Evolutionary conservation across 106 monocot genomes (phyloP).

Genomic region (Posidonia australis): DNA sequence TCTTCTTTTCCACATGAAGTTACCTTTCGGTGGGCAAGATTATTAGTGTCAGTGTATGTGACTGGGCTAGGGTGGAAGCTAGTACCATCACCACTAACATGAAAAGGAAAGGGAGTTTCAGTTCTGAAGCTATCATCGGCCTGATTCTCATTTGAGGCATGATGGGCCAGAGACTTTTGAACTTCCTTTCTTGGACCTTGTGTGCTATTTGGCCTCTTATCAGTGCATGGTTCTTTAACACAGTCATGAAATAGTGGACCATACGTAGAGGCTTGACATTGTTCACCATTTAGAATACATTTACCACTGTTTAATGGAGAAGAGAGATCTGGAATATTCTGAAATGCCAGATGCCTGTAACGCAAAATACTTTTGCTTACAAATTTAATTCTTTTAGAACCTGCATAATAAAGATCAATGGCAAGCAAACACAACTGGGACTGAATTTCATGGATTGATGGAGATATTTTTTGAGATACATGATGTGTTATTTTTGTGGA

Average conservation of each 20-base stretch:
- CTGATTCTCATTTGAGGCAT: background rate
- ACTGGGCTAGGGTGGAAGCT: background rate
- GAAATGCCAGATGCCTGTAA: background rate
- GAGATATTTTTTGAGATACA: background rate
- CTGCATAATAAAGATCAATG: constrained; percentile 7
- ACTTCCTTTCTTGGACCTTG: no score
- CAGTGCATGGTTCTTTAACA: background rate
- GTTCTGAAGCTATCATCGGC: background rate
- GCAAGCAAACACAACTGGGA: constrained; percentile 10
- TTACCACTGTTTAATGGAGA: background rate
- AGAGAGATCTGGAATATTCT: constrained; percentile 4
- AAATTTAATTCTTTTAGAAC: background rate
- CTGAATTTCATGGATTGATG: background rate
- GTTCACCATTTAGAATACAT: background rate
- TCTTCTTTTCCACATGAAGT: background rate
- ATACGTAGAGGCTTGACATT: background rate
- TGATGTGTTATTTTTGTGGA: background rate
- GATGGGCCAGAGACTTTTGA: background rate
- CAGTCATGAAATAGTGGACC: background rate
- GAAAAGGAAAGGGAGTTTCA: background rate
- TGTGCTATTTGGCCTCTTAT: background rate
- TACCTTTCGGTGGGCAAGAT: background rate
- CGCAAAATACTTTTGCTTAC: background rate
- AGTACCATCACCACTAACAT: background rate
- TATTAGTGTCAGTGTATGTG: background rate